Evolutionary conservation across 192 early-diverging fungal species (phyloP).

Genomic region (Dispira simplex): DNA sequence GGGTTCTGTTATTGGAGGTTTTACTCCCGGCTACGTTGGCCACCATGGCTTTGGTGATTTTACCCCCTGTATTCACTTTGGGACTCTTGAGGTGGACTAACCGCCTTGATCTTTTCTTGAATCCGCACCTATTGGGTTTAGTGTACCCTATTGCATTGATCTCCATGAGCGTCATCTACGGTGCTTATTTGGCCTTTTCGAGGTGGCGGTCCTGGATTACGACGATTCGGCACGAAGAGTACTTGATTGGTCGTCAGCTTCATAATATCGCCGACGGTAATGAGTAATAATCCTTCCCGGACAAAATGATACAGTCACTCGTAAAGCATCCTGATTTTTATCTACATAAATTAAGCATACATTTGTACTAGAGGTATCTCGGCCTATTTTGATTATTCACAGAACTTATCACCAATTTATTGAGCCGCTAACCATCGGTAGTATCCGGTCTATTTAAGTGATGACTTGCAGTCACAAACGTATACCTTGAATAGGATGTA

Average conservation of each 20-base stretch:
- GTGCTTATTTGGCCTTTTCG: slow-evolving; percentile 15
- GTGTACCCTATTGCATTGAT: slow-evolving; percentile 15
- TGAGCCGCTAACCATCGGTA: no score
- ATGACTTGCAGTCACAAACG: no score
- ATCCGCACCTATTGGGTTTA: slow-evolving; percentile 16
- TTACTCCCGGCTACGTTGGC: background rate
- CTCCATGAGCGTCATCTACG: slow-evolving; percentile 12
- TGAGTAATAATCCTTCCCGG: no score
- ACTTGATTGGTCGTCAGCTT: slow-evolving; percentile 66
- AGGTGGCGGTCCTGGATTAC: slow-evolving; percentile 57
- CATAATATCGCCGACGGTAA: slow-evolving; percentile 49
- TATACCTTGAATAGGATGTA: no score
- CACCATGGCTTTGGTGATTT: slow-evolving; percentile 15
- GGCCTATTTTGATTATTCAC: no score
- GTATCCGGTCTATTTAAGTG: no score
- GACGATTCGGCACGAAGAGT: slow-evolving; percentile 65
- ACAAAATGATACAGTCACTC: no score
- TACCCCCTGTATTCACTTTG: slow-evolving; percentile 16
- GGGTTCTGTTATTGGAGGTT: background rate
- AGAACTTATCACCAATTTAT: no score
- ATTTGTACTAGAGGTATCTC: no score
- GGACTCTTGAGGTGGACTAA: slow-evolving; percentile 15
- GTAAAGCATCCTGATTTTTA: no score
- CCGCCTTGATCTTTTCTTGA: slow-evolving; percentile 12
- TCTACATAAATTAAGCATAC: no score